Conservation (phyloP, 2,329 filamentous ascomycete genomes). For the Colletotrichum orbiculare region DNA sequence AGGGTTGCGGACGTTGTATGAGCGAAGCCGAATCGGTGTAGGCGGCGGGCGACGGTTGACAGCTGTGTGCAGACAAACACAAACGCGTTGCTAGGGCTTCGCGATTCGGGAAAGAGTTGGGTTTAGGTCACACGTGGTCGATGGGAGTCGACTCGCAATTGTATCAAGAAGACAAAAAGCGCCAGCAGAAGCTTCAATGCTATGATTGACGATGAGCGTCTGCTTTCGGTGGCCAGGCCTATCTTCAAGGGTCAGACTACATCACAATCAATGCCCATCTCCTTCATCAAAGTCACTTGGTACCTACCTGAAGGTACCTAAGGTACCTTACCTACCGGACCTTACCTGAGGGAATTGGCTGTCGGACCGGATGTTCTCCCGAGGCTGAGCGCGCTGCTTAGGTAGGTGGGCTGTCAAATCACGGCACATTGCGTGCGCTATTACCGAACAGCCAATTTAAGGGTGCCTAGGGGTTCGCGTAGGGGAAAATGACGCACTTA, state of each 20-base stretch:
- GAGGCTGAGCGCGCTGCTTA: not conserved
- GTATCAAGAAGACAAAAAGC: fast-evolving
- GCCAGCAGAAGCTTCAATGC: slow-evolving; percentile 11
- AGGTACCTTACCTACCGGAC: no score
- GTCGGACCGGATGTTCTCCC: slow-evolving; percentile 37
- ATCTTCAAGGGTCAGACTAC: slow-evolving; percentile 3
- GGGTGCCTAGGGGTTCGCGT: slow-evolving; percentile 16
- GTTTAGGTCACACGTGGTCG: not conserved
- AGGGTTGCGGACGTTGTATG: slow-evolving; percentile 6
- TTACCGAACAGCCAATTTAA: slow-evolving; percentile 18
- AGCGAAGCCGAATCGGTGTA: no score
- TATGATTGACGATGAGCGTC: slow-evolving; percentile 1
- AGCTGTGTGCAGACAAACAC: slow-evolving; percentile 30
- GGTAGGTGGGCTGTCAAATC: not conserved
- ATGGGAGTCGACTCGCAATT: not conserved
- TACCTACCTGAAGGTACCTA: no score
- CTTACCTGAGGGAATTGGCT: slow-evolving; percentile 25
- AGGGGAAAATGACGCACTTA: slow-evolving; percentile 33
- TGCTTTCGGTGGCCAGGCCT: slow-evolving; percentile 1
- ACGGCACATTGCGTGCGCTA: slow-evolving; percentile 25
- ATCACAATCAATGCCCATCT: slow-evolving; percentile 2
- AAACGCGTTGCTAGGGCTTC: slow-evolving; percentile 28
- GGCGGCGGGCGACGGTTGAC: slow-evolving; percentile 23
- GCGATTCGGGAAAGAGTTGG: slow-evolving; percentile 18
- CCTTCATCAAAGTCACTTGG: slow-evolving; percentile 23